Base-by-base conservation (phyloP, 768 basidiomycete species). In the Crucibulum laeve region DNA sequence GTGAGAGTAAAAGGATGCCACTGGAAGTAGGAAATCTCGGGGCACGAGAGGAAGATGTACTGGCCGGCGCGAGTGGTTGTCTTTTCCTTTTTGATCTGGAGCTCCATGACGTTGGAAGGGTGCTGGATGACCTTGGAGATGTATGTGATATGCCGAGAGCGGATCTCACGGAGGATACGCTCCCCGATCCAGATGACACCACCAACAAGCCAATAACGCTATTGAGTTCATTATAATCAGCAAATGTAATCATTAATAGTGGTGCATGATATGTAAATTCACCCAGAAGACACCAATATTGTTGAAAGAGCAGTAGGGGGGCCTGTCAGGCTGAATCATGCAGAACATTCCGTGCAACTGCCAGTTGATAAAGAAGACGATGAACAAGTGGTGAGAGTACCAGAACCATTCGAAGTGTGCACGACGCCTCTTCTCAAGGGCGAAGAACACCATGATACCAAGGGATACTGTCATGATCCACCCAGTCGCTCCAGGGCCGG, bases 1-100 rank as follows among this genome's bases (percentile, higher is more conserved):
- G 91, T 95, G 47, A 96, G 78, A 13, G 93, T 95, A 75, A 96
- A 96, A 6, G 93, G 92, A 58, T 97, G 94, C 88, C 92, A 97
- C 60, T 96, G 91, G 74, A 87, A 94, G 69, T 91, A 95, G 15
- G 87, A 91, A 36, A 97, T 72, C 63, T 91, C 88, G 6, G 93
- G 94, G 67, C 90, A 92, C 51, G 73, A 84, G 38, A 96, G 63
- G 73, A 95, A 93, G 61, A 97, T 89, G 64, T 96, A 97, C 61
- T 95, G 90, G 15, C 92, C 92, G 1, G 92, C 91, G 8, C 84
- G 76, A 22, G 79, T 81, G 1, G 70, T 83, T 0, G 81, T 91
- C 67, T 85, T 87, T 58, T 96, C 94, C 67, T 96, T 96, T 74
- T 94, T 96, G 76, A 97, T 94, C 64, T 96, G 95, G 22, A 98